Evolutionary conservation across 1,139 yeast species (phyloP), one percentile per base, ranked within the genome.

Genomic region (Saccharomyces hybrid): DNA sequence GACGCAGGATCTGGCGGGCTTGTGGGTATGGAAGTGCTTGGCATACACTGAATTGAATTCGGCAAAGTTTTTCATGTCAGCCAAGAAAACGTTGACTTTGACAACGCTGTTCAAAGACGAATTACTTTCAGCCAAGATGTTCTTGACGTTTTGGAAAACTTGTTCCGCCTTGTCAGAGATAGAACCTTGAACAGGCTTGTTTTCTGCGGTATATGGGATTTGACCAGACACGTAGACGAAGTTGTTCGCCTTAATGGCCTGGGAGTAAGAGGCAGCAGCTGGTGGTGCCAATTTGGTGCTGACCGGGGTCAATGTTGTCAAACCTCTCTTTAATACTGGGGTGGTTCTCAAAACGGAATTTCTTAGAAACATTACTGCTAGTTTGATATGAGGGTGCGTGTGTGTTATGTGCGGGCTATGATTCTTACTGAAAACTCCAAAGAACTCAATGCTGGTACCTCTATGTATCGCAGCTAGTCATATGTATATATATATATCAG

Each of bases 1-100:
- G 63, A 90, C 95, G 78, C 96, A 89, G 1, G 96, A 87, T 79
- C 98, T 87, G 44, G 97, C 96, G 55, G 98, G 97, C 74, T 86
- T 87, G 77, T 88, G 95, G 56, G 76, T 78, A 70, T 71, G 77
- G 76, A 91, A 90, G 74, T 86, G 87, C 73, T 86, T 84, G 60
- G 81, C 83, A 74, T 90, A 91, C 54, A 88, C 93, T 62, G 78
- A 79, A 75, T 91, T 91, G 77, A 91, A 88, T 62, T 82, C 86
- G 58, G 80, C 86, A 67, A 90, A 91, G 71, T 86, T 82, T 65
- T 77, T 75, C 84, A 91, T 91, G 73, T 91, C 96, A 56, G 95
- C 85, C 73, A 91, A 81, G 77, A 88, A 91, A 60, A 90, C 80
- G 71, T 86, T 89, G 66, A 88, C 86, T 78, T 90, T 90, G 68